These are phyloP conservation scores for Ampelomyces quisqualis DNA, from an alignment of 2,329 filamentous ascomycete species.

Conservation along the genomic window DNA sequence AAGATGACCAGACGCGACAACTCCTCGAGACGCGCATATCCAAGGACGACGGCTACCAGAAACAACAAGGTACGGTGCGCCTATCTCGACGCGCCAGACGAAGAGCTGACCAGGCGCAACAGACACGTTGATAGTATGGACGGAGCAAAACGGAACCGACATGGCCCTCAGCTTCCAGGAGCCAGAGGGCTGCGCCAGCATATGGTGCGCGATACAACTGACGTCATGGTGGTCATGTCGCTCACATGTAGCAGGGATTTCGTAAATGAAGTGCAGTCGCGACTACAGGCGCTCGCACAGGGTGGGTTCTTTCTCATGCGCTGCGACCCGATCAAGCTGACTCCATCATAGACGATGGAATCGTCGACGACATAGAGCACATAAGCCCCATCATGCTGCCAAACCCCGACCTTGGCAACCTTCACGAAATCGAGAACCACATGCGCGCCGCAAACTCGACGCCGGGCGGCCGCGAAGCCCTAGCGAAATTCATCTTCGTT, in stretches of 20 bases:
- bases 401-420: constrained; percentile 74
- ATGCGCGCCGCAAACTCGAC: constrained; percentile 79
- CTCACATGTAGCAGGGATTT: constrained; percentile 70
- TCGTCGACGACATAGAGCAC: constrained; percentile 83
- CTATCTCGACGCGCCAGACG: neutral
- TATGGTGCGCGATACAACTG: constrained; percentile 66
- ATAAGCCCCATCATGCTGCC: constrained; percentile 73
- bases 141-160: constrained; percentile 83
- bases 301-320: constrained; percentile 51
- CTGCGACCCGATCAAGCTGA: constrained; percentile 15
- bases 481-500: constrained; percentile 81
- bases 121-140: constrained; percentile 99
- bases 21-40: constrained; percentile 86
- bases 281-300: constrained; percentile 63
- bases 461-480: constrained; percentile 74
- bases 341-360: constrained; percentile 66
- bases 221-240: constrained; percentile 4
- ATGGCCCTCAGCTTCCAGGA: constrained; percentile 99
- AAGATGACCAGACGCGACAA: constrained; percentile 81
- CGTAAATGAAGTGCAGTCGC: constrained; percentile 79
- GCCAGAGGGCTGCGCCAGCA: constrained; percentile 85
- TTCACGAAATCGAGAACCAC: constrained; percentile 79
- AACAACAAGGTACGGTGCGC: constrained; percentile 77
- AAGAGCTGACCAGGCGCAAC: constrained; percentile 29
- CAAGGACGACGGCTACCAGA: constrained; percentile 95